phyloP scores from a whole-genome alignment of 192 early-diverging fungal genomes.

The Gaertneriomyces semiglobifer region DNA sequence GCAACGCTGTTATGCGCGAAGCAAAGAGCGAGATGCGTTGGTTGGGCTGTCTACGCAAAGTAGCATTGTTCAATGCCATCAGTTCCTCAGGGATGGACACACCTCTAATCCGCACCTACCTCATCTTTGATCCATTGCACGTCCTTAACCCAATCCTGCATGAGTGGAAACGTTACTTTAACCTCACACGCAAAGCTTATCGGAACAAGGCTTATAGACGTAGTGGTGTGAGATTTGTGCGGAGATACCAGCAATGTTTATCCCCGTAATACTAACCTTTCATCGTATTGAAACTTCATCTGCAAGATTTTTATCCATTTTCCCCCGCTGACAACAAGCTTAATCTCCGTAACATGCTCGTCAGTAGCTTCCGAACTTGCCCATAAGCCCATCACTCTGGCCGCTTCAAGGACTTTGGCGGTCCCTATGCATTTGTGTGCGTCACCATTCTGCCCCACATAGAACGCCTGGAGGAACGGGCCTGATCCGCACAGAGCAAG shows the following conservation, averaged over 20 bases:
- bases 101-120: constrained; percentile 24
- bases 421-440: constrained; percentile 1
- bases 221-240: not conserved
- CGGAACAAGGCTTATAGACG: not conserved
- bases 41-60: constrained; percentile 12
- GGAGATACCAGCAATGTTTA: not conserved
- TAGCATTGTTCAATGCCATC: no score
- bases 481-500: constrained; percentile 43
- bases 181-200: constrained; percentile 18
- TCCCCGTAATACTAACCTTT: constrained; percentile 5
- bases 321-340: not conserved
- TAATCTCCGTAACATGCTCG: no score
- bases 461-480: constrained; percentile 33
- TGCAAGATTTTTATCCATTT: not conserved
- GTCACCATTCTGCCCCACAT: constrained; percentile 7
- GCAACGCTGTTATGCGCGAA: constrained; percentile 74
- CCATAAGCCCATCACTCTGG: constrained; percentile 47
- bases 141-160: constrained; percentile 77
- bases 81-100: not conserved
- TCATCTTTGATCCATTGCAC: constrained; percentile 60
- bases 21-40: constrained; percentile 55
- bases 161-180: constrained; percentile 35
- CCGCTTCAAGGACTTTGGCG: constrained; percentile 22
- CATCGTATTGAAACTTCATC: not conserved
- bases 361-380: not conserved